Conservation (phyloP, 2,329 filamentous ascomycete genomes). For the Sporothrix brunneoviolacea region DNA sequence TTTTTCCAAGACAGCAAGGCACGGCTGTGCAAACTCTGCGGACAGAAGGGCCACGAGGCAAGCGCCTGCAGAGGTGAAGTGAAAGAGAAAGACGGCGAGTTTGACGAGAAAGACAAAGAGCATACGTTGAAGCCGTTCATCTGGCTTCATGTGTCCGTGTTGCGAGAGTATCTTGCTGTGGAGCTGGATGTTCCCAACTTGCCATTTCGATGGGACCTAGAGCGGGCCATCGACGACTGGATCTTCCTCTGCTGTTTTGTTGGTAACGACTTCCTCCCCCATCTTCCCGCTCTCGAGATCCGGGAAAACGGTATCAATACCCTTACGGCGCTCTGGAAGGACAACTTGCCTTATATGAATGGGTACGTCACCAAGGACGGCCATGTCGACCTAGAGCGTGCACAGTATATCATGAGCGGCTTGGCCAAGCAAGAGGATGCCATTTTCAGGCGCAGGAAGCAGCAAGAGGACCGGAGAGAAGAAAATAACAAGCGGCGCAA, state of each 20-base stretch:
- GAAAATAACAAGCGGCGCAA: conserved; percentile 74
- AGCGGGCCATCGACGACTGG: conserved; percentile 94
- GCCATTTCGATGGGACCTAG: conserved; percentile 84
- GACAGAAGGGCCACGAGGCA: conserved; percentile 85
- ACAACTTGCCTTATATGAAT: conserved; percentile 84
- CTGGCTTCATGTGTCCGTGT: conserved; percentile 88
- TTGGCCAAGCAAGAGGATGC: conserved; percentile 88
- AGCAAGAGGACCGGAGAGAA: conserved; percentile 76
- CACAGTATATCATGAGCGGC: conserved; percentile 80
- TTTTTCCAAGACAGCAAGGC: conserved; percentile 84
- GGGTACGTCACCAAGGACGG: conserved; percentile 96
- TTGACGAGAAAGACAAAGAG: conserved; percentile 71
- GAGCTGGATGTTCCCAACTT: conserved; percentile 80
- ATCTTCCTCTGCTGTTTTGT: conserved; percentile 99
- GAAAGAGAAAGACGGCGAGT: conserved; percentile 72
- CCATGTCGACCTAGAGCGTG: conserved; percentile 76
- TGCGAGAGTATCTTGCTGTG: conserved; percentile 87
- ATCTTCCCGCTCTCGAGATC: conserved; percentile 95
- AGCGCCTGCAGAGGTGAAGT: conserved; percentile 74
- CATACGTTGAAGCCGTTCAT: conserved; percentile 83
- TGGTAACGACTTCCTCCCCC: conserved; percentile 95
- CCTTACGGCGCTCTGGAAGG: conserved; percentile 92
- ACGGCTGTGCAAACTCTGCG: conserved; percentile 79
- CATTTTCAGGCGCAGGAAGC: conserved; percentile 83
- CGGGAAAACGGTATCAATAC: conserved; percentile 96